Evolutionary conservation across 495 filamentous ascomycete species (phyloP).

Genomic region (Geoglossum glabrum): DNA sequence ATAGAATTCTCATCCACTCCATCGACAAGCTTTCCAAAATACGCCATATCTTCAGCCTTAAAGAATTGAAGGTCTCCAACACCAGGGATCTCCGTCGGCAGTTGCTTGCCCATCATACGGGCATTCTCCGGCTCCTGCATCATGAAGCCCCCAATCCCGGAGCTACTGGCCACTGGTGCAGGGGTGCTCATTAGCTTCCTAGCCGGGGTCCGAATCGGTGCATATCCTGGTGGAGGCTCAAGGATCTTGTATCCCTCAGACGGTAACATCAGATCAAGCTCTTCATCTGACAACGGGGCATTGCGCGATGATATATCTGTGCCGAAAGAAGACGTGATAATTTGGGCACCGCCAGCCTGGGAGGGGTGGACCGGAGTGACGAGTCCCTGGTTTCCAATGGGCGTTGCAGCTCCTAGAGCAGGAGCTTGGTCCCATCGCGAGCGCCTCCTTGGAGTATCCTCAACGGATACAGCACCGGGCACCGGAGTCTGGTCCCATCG

Average conservation of each 20-base stretch:
- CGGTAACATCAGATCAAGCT: slow-evolving; percentile 81
- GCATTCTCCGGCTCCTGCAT: slow-evolving; percentile 86
- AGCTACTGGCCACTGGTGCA: slow-evolving; percentile 37
- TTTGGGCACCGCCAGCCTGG: slow-evolving; percentile 33
- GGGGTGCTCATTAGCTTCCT: slow-evolving; percentile 65
- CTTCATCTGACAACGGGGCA: slow-evolving; percentile 72
- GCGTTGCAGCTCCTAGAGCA: slow-evolving; percentile 44
- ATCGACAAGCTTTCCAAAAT: slow-evolving; percentile 95
- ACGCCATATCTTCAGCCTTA: slow-evolving; percentile 97
- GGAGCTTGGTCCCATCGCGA: slow-evolving; percentile 87
- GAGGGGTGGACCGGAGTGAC: slow-evolving; percentile 76
- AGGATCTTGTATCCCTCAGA: slow-evolving; percentile 84
- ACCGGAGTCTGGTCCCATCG: slow-evolving; percentile 80
- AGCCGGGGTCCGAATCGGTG: slow-evolving; percentile 55
- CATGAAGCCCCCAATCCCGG: slow-evolving; percentile 71
- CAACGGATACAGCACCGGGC: slow-evolving; percentile 28
- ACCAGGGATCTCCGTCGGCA: slow-evolving; percentile 92
- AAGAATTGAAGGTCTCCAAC: slow-evolving; percentile 97
- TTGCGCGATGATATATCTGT: slow-evolving; percentile 64
- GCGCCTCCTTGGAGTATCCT: slow-evolving; percentile 41
- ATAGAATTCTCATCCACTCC: slow-evolving; percentile 82
- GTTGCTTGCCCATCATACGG: slow-evolving; percentile 63
- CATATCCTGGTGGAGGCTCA: slow-evolving; percentile 82
- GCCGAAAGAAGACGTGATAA: slow-evolving; percentile 45
- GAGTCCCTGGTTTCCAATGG: slow-evolving; percentile 59